Conservation (phyloP, 2,329 filamentous ascomycete genomes). For the Colletotrichum lupini region DNA sequence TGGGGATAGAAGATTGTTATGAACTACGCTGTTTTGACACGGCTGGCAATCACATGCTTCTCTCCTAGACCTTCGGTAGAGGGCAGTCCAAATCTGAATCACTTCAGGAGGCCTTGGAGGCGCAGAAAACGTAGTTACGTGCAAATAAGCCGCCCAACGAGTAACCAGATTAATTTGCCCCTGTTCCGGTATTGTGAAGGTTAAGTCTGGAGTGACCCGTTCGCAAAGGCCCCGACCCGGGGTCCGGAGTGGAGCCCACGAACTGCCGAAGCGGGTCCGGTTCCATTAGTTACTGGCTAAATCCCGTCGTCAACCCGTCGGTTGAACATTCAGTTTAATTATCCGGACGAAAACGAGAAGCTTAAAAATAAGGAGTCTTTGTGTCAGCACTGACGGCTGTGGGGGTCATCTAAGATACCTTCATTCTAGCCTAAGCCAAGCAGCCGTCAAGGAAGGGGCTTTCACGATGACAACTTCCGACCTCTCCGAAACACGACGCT, state of each 20-base stretch:
- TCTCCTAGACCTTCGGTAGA: too few relatives aligned
- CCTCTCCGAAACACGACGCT: not conserved
- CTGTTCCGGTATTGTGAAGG: not conserved
- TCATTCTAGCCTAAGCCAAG: not conserved
- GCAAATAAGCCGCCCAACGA: not conserved
- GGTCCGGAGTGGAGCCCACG: not conserved
- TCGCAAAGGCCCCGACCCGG: constrained; percentile 1
- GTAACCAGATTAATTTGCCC: not conserved
- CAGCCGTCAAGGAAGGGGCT: not conserved
- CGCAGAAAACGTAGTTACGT: not conserved
- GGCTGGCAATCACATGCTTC: not conserved
- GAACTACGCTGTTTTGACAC: too few relatives aligned
- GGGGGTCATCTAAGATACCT: not conserved
- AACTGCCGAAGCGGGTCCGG: constrained; percentile 20
- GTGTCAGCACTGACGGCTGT: not conserved
- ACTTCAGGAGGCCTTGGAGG: too few relatives aligned
- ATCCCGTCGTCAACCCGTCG: not conserved
- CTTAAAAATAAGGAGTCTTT: not conserved
- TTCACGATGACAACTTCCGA: not conserved
- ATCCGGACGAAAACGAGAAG: not conserved
- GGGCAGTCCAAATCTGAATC: too few relatives aligned
- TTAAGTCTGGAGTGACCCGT: not conserved
- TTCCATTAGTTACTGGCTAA: not conserved
- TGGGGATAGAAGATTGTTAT: too few relatives aligned
- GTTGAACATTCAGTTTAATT: not conserved